Percentiles rank a stretch among this genome's conserved stretches.
Evolutionary conservation across 768 basidiomycete species (phyloP).

Genomic region (Psilocybe azurescens): DNA sequence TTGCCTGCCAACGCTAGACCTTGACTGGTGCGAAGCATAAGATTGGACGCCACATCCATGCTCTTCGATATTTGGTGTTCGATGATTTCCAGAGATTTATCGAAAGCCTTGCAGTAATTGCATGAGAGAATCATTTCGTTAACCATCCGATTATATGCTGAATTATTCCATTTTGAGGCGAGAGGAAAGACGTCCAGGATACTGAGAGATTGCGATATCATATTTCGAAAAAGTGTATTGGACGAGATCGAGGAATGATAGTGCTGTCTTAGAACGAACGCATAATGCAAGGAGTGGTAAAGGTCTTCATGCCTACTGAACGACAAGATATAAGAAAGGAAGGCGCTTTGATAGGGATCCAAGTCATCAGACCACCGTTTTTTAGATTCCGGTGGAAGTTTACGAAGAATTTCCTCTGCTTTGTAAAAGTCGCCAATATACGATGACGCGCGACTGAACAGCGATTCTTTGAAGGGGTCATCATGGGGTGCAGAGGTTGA

Average conservation of each 20-base stretch:
- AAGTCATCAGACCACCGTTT: neutral
- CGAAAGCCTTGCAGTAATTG: neutral
- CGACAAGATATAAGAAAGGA: slow-evolving; percentile 4
- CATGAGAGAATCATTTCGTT: slow-evolving; percentile 1
- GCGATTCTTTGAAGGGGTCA: slow-evolving; percentile 6
- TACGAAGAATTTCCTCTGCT: slow-evolving; percentile 4
- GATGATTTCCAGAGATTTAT: slow-evolving; percentile 6
- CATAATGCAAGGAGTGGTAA: neutral
- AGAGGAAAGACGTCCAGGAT: neutral
- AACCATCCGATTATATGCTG: slow-evolving; percentile 2
- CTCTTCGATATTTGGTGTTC: neutral
- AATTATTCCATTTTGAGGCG: slow-evolving; percentile 3
- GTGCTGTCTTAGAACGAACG: neutral
- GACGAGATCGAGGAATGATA: neutral
- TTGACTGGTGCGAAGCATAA: slow-evolving; percentile 2
- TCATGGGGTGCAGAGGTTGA: neutral
- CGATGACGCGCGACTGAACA: slow-evolving; percentile 12
- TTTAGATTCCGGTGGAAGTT: neutral
- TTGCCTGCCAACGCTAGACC: slow-evolving; percentile 3
- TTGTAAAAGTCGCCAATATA: slow-evolving; percentile 8
- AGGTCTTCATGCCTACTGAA: slow-evolving; percentile 2
- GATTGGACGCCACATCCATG: neutral
- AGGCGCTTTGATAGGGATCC: slow-evolving; percentile 4
- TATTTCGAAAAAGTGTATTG: neutral
- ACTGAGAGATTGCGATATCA: neutral